Evolutionary conservation across 495 filamentous ascomycete species (phyloP).

Genomic region (Rhypophila decipiens): DNA sequence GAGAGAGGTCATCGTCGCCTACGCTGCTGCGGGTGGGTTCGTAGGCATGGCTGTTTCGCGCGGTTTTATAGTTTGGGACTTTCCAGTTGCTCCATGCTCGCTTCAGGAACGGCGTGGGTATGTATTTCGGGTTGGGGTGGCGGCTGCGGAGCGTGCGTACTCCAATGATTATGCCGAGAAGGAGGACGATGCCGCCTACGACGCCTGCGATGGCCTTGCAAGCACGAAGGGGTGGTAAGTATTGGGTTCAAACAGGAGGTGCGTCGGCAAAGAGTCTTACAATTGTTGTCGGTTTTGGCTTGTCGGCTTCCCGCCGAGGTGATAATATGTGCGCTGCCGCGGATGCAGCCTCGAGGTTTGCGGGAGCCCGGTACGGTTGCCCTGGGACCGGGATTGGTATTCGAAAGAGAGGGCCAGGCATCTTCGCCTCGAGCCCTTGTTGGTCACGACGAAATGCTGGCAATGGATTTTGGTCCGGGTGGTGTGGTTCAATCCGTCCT

Average conservation of each 20-base stretch:
- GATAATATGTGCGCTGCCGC: constrained; percentile 6
- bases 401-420: constrained; percentile 10
- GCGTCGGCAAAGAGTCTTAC: too few species aligned
- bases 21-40: constrained; percentile 14
- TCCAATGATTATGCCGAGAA: constrained; percentile 11
- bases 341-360: background rate
- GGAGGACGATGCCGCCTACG: constrained; percentile 11
- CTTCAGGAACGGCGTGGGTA: constrained; percentile 54
- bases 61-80: constrained; percentile 12
- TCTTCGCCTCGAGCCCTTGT: background rate
- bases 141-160: constrained; percentile 16
- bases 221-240: too few species aligned
- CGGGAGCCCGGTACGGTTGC: background rate
- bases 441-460: background rate
- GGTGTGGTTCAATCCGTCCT: too few species aligned
- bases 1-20: constrained; percentile 17
- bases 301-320: constrained; percentile 1
- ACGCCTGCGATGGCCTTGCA: constrained; percentile 19
- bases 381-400: constrained; percentile 9
- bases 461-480: background rate
- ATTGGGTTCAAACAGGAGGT: too few species aligned
- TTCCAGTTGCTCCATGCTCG: constrained; percentile 56
- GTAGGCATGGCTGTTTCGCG: constrained; percentile 8
- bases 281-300: constrained; percentile 8
- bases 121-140: constrained; percentile 47